These are phyloP conservation scores for Diphasiastrum complanatum DNA, from an alignment of 83 land plant species.

Conservation along the genomic window DNA sequence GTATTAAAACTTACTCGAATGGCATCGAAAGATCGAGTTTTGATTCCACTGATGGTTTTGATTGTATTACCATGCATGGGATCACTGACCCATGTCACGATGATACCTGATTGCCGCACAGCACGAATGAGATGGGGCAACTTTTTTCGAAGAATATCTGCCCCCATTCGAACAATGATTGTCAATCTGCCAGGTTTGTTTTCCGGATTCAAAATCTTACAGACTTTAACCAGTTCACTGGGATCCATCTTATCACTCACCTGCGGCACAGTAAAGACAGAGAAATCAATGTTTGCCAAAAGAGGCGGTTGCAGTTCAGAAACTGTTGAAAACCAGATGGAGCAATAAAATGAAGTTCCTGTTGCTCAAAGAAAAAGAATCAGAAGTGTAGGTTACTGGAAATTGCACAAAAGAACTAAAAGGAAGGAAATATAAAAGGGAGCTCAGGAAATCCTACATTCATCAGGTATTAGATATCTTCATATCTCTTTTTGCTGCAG, in stretches of 20 bases:
- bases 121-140: conserved; percentile 19
- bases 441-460: too few species aligned
- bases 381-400: too few species aligned
- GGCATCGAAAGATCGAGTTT: conserved; percentile 27
- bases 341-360: too few species aligned
- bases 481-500: too few species aligned
- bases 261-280: conserved; percentile 1
- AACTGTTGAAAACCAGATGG: background rate
- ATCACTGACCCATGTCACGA: conserved; percentile 28
- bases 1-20: conserved; percentile 12
- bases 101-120: conserved; percentile 23
- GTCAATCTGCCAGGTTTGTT: conserved; percentile 31
- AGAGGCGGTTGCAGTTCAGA: background rate
- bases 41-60: conserved; percentile 18
- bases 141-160: conserved; percentile 26
- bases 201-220: conserved; percentile 22
- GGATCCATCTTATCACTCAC: conserved; percentile 31
- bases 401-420: too few species aligned
- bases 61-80: conserved; percentile 27
- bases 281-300: background rate
- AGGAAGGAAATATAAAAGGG: too few species aligned
- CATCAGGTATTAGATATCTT: too few species aligned
- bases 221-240: conserved; percentile 20
- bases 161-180: conserved; percentile 29
- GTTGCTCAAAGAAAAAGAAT: too few species aligned